These are phyloP conservation scores for Lichtheimia hyalospora DNA, from an alignment of 371 early-diverging fungal species.

Conservation along the genomic window DNA sequence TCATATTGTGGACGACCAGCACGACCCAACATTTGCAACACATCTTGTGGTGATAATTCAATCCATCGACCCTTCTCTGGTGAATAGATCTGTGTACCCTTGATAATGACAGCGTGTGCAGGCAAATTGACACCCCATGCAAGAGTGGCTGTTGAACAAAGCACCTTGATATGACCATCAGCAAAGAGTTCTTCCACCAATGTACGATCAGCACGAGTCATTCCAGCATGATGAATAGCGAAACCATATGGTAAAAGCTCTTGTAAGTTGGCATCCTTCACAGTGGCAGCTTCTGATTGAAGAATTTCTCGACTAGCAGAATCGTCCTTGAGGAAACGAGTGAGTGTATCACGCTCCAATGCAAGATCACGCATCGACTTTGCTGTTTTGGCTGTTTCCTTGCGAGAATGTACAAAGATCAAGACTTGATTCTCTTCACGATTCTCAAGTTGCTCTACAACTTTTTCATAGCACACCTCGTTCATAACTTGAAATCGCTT, in stretches of 20 bases:
- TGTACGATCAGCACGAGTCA: conserved; percentile 93
- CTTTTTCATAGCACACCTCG: conserved; percentile 92
- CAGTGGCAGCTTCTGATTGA: conserved; percentile 77
- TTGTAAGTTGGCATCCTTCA: conserved; percentile 79
- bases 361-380: conserved; percentile 90
- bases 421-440: conserved; percentile 87
- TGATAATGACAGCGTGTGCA: conserved; percentile 98
- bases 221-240: conserved; percentile 99
- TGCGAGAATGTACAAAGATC: conserved; percentile 98
- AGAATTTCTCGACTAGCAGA: conserved; percentile 85
- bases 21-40: conserved; percentile 99
- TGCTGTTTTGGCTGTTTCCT: conserved; percentile 96
- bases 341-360: conserved; percentile 81
- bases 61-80: conserved; percentile 94
- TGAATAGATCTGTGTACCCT: conserved; percentile 97
- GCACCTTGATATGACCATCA: conserved; percentile 89
- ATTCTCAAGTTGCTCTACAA: conserved; percentile 81
- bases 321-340: conserved; percentile 75
- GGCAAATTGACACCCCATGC: conserved; percentile 99
- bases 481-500: conserved; percentile 95
- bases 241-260: conserved; percentile 94
- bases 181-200: conserved; percentile 95
- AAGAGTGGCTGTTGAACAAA: conserved; percentile 98
- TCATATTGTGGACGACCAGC: conserved; percentile 99
- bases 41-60: conserved; percentile 94